Conservation (phyloP, 768 basidiomycete species). For the Hygrocybe punicea region DNA sequence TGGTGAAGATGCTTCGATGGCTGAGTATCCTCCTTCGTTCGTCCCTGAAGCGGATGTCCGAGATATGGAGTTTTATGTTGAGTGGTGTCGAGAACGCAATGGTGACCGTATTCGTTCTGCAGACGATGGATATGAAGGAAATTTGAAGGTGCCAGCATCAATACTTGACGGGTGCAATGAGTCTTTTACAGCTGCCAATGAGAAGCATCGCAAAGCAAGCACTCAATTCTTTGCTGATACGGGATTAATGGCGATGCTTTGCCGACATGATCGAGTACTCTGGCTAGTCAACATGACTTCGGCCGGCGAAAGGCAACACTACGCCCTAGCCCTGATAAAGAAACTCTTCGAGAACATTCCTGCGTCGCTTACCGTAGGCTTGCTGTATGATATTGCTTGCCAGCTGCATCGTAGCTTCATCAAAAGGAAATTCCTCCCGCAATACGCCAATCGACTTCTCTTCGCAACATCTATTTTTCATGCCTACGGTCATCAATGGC, state of each 20-base stretch:
- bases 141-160: constrained; percentile 26
- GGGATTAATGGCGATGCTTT: constrained; percentile 37
- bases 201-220: constrained; percentile 24
- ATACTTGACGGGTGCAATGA: constrained; percentile 33
- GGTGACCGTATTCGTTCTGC: too few species aligned
- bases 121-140: constrained; percentile 14
- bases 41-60: too few species aligned
- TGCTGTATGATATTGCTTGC: constrained; percentile 40
- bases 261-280: constrained; percentile 34
- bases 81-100: too few species aligned
- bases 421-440: constrained; percentile 16
- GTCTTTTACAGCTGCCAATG: constrained; percentile 32
- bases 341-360: constrained; percentile 35
- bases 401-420: constrained; percentile 26
- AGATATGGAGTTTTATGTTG: too few species aligned
- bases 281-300: constrained; percentile 39
- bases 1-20: too few species aligned
- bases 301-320: constrained; percentile 36
- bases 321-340: constrained; percentile 29
- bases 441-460: not conserved
- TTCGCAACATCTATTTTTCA: constrained; percentile 1
- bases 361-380: constrained; percentile 18
- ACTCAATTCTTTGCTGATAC: constrained; percentile 30
- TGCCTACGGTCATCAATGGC: constrained; percentile 40
- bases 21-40: too few species aligned